A percentile compares a stretch with the other conserved stretches of the same genome.
phyloP scores from a whole-genome alignment of 2,329 filamentous ascomycete species.

The Talaromyces amestolkiae region DNA sequence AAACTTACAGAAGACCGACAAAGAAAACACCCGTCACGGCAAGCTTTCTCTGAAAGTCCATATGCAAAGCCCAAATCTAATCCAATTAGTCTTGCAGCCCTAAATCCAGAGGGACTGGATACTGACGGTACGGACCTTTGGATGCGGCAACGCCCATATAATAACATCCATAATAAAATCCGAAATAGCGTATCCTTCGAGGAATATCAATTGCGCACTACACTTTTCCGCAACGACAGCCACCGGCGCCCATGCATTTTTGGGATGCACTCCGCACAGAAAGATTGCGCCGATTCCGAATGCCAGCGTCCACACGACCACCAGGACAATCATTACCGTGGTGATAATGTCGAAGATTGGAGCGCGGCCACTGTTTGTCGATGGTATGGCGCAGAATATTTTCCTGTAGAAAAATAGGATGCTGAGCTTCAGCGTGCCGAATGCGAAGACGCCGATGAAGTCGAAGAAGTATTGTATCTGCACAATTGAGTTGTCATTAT shows the following conservation, averaged over 20 bases:
- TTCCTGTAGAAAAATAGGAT: not conserved
- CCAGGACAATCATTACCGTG: not conserved
- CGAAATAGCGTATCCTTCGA: not conserved
- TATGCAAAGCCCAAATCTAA: not conserved
- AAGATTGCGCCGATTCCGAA: not conserved
- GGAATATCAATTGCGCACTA: not conserved
- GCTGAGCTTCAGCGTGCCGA: not conserved
- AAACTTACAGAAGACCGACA: not conserved
- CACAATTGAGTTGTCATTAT: too few species aligned
- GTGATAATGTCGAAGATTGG: not conserved
- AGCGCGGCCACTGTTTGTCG: too few species aligned
- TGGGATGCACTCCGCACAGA: not conserved
- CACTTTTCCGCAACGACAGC: constrained; percentile 2
- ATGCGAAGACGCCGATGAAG: not conserved
- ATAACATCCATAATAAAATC: not conserved
- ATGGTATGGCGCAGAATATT: not conserved
- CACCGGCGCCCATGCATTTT: not conserved
- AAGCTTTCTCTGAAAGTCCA: not conserved
- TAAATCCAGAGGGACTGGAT: not conserved
- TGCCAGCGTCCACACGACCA: not conserved
- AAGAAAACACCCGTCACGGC: not conserved
- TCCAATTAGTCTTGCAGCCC: not conserved
- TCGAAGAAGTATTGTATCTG: not conserved
- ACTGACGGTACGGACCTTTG: not conserved
- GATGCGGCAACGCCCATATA: not conserved